Conservation (phyloP, 257 asterid species). For the Paraleonurus japonicus region DNA sequence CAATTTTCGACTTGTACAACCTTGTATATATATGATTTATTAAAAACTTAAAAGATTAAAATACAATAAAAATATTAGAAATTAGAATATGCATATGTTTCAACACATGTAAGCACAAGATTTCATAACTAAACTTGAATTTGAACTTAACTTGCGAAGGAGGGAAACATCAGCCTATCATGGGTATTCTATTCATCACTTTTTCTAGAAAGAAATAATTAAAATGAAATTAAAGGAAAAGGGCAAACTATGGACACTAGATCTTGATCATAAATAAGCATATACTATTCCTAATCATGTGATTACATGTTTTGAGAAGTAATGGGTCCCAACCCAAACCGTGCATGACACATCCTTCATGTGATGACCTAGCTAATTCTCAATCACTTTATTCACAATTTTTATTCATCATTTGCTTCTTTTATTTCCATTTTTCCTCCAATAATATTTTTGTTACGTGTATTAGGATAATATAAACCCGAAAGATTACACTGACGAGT, state of each 20-base stretch:
- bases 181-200: conserved; percentile 10
- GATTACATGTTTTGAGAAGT: conserved; percentile 47
- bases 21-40: no score
- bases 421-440: not conserved
- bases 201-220: conserved; percentile 7
- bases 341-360: conserved; percentile 28
- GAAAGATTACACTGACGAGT: conserved; percentile 19
- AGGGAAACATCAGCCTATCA: conserved; percentile 45
- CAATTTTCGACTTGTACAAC: no score
- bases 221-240: not conserved
- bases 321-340: conserved; percentile 38
- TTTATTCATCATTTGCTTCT: not conserved
- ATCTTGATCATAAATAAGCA: conserved; percentile 40
- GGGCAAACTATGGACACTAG: conserved; percentile 30
- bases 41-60: not conserved
- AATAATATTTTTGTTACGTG: conserved; percentile 18
- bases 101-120: not conserved
- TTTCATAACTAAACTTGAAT: conserved; percentile 47
- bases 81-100: not conserved
- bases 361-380: conserved; percentile 45
- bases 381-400: not conserved
- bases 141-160: conserved; percentile 60
- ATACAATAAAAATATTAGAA: no score
- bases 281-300: conserved; percentile 53
- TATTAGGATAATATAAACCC: not conserved